Conservation (phyloP, 371 early-diverging fungal genomes). For the Zychaea mexicana region DNA sequence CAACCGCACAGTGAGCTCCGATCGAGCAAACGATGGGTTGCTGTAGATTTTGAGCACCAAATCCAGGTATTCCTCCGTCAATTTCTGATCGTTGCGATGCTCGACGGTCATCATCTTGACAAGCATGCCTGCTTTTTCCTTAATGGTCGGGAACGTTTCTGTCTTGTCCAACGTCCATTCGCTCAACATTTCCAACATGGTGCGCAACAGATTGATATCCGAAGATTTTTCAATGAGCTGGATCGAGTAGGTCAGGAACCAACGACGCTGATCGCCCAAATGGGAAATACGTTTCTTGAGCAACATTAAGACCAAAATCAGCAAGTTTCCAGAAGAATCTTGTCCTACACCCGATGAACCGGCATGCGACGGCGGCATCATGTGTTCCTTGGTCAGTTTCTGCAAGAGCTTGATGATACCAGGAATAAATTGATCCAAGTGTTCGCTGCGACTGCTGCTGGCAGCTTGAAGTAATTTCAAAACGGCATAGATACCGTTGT, state of each 20-base stretch:
- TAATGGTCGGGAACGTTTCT: constrained; percentile 92
- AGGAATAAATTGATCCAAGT: constrained; percentile 71
- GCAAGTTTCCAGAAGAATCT: constrained; percentile 62
- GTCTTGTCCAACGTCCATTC: constrained; percentile 84
- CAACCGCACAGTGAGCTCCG: constrained; percentile 90
- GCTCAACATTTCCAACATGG: constrained; percentile 80
- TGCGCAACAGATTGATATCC: constrained; percentile 70
- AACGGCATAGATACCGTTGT: constrained; percentile 68
- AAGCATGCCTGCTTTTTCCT: constrained; percentile 92
- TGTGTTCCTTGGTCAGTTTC: constrained; percentile 82
- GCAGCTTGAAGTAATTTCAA: constrained; percentile 77
- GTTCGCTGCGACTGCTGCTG: constrained; percentile 66
- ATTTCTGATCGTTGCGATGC: constrained; percentile 60
- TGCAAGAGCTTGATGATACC: constrained; percentile 83
- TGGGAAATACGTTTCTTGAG: constrained; percentile 78
- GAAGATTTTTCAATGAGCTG: constrained; percentile 84
- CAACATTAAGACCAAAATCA: constrained; percentile 73
- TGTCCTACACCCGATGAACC: constrained; percentile 19
- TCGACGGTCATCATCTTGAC: constrained; percentile 89
- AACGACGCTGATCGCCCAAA: constrained; percentile 88
- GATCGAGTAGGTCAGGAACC: constrained; percentile 80
- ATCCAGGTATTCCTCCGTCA: constrained; percentile 81
- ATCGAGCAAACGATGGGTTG: constrained; percentile 74
- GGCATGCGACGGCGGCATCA: constrained; percentile 28
- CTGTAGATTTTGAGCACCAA: constrained; percentile 89